Evolutionary conservation across 2,329 filamentous ascomycete species (phyloP), one percentile per base, ranked within the genome.

Genomic region (Fusarium torulosum): DNA sequence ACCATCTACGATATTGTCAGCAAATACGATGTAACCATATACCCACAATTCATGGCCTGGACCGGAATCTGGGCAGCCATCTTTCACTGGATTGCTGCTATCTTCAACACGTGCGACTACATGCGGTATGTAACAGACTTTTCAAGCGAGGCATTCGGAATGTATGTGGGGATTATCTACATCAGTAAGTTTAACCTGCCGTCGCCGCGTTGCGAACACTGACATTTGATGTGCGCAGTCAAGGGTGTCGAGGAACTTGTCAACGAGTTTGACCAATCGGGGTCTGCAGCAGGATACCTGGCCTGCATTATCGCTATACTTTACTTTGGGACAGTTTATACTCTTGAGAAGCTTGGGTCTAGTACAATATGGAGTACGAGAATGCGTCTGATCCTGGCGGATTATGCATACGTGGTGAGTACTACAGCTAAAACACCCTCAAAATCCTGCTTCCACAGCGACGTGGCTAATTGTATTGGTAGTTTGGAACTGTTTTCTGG

Each of bases 71-170:
- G 51, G 51, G 51, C 51, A 1, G 51, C 51, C 4, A 53, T 53
- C 4, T 53, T 53, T 9, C 51, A 53, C 14, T 53, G 51, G 51
- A 27, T 53, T n/a, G 51, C 46, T 13, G 51, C 51, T 6, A 33
- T 53, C 4, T 45, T 53, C 7, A 53, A 53, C 4, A 53, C 51
- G 0, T 53, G 51, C 14, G 51, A 53, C 17, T 53, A 53, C 29
- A 53, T 53, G 51, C 51, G 51, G 13, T 53, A 46, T 5, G 51
- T 53, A 15, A 53, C 51, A 2, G 51, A 53, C 29, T 53, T 53
- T 20, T 53, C 51, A 7, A 53, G 51, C 14, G 51, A 53, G n/a
- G 23, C 41, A 0, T 53, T 53, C 2, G 51, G 51, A 4, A 53
- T 53, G 51, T 53, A 53, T 14, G 51, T 53, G 0, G 51, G 51